Percentiles rank a stretch among this genome's conserved stretches.
Evolutionary conservation across 768 basidiomycete species (phyloP).

Genomic region (Phlegmacium glaucopus): DNA sequence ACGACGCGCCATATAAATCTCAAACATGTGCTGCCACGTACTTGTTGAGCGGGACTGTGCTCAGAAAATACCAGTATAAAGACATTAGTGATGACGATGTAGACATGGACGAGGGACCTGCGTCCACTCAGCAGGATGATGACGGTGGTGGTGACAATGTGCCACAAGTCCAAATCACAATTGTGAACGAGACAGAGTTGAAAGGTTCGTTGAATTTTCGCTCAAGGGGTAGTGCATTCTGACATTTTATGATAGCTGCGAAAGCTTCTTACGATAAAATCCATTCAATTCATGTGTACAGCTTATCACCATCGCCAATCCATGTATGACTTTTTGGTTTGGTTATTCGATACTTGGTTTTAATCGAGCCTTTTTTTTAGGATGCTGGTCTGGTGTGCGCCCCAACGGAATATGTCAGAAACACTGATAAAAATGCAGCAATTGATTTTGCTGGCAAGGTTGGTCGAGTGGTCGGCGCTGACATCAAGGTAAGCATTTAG

Average conservation of each 20-base stretch:
- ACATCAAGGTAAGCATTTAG: constrained; percentile 40
- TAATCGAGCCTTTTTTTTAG: constrained; percentile 21
- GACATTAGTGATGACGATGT: constrained; percentile 12
- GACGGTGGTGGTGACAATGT: constrained; percentile 43
- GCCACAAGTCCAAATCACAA: constrained; percentile 43
- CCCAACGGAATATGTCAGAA: constrained; percentile 35
- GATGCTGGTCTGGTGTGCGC: constrained; percentile 44
- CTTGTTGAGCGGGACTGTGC: constrained; percentile 56
- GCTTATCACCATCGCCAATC: constrained; percentile 63
- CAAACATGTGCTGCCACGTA: constrained; percentile 63
- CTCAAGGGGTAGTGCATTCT: neutral
- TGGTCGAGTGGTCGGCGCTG: constrained; percentile 41
- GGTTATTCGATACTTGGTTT: neutral
- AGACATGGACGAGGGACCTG: constrained; percentile 18
- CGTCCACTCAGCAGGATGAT: constrained; percentile 20
- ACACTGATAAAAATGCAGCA: constrained; percentile 40
- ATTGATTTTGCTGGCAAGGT: constrained; percentile 35
- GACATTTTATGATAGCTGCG: constrained; percentile 37
- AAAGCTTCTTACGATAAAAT: constrained; percentile 51
- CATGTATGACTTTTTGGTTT: constrained; percentile 33
- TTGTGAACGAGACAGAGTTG: constrained; percentile 63
- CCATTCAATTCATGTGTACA: constrained; percentile 64
- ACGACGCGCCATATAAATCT: constrained; percentile 37
- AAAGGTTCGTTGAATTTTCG: constrained; percentile 44
- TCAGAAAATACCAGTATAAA: constrained; percentile 1